These are phyloP conservation scores for Dicorynia guianensis DNA, from an alignment of 306 rosid genomes.

Conservation along the genomic window DNA sequence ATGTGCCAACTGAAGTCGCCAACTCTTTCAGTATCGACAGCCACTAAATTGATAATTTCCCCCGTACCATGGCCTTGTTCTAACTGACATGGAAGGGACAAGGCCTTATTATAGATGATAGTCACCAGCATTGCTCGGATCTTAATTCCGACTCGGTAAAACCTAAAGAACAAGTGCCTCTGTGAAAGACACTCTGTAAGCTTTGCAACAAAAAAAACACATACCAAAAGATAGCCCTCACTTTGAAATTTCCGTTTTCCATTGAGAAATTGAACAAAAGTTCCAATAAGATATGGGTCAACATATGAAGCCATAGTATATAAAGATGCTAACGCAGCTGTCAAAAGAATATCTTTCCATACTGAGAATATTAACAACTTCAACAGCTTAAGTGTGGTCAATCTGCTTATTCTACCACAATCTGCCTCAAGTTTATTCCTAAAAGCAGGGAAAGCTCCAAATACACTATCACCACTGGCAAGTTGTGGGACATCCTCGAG, in stretches of 20 bases:
- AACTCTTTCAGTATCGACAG: constrained; percentile 34
- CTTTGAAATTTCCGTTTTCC: background rate
- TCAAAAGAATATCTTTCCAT: constrained; percentile 15
- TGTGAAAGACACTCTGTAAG: constrained; percentile 21
- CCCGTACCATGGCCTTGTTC: constrained; percentile 17
- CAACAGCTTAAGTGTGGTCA: constrained; percentile 16
- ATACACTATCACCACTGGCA: background rate
- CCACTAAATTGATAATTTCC: constrained; percentile 36
- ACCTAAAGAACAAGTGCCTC: constrained; percentile 24
- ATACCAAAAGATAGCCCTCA: constrained; percentile 36
- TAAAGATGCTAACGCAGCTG: background rate
- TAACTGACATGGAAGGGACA: constrained; percentile 28
- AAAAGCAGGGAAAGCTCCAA: constrained; percentile 1
- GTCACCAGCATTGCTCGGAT: constrained; percentile 7
- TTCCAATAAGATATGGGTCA: constrained; percentile 34
- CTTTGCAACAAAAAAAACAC: constrained; percentile 30
- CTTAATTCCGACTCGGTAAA: constrained; percentile 3
- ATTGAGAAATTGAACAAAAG: constrained; percentile 34
- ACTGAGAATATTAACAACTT: constrained; percentile 1
- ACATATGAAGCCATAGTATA: constrained; percentile 26
- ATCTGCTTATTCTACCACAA: background rate
- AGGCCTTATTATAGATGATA: constrained; percentile 28
- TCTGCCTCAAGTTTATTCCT: constrained; percentile 16
- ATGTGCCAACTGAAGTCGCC: constrained; percentile 16
- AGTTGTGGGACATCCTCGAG: constrained; percentile 38